Conservation (phyloP, 2,329 filamentous ascomycete genomes). For the Corinectria fuckeliana region DNA sequence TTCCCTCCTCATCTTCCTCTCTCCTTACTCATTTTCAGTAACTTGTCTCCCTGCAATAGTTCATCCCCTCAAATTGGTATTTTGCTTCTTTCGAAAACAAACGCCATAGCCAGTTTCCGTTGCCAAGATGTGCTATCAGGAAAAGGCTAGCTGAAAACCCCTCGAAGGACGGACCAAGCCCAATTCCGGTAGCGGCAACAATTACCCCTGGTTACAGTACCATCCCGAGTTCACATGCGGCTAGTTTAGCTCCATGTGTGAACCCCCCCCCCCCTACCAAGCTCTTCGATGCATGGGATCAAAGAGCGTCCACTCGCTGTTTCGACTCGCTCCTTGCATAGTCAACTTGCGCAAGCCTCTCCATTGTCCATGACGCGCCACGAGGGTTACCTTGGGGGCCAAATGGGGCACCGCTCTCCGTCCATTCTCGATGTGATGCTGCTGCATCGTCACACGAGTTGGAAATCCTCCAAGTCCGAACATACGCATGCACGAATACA, state of each 20-base stretch:
- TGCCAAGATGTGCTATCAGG: neutral
- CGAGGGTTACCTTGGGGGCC: slow-evolving; percentile 2
- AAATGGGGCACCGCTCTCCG: slow-evolving; percentile 12
- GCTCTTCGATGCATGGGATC: neutral
- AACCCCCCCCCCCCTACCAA: neutral
- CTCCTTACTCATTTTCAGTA: neutral
- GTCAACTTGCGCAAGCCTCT: slow-evolving; percentile 4
- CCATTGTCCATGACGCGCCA: slow-evolving; percentile 19
- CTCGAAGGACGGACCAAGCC: slow-evolving; percentile 2
- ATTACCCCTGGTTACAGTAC: slow-evolving; percentile 9
- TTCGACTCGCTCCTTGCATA: slow-evolving; percentile 14
- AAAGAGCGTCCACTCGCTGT: slow-evolving; percentile 1
- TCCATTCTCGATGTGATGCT: slow-evolving; percentile 6
- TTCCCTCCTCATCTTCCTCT: neutral
- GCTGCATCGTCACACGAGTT: slow-evolving; percentile 7
- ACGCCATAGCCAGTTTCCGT: neutral
- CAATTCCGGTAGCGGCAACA: slow-evolving; percentile 1
- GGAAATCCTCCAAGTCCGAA: neutral
- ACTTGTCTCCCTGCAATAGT: neutral
- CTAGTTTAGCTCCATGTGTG: slow-evolving; percentile 13
- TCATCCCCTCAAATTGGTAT: too few species aligned
- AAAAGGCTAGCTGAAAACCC: neutral
- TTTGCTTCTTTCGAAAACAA: neutral
- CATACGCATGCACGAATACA: neutral
- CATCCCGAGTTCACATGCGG: slow-evolving; percentile 5